Base-by-base conservation (phyloP, 176 grass and related monocot genomes). In the Paspalum vaginatum region DNA sequence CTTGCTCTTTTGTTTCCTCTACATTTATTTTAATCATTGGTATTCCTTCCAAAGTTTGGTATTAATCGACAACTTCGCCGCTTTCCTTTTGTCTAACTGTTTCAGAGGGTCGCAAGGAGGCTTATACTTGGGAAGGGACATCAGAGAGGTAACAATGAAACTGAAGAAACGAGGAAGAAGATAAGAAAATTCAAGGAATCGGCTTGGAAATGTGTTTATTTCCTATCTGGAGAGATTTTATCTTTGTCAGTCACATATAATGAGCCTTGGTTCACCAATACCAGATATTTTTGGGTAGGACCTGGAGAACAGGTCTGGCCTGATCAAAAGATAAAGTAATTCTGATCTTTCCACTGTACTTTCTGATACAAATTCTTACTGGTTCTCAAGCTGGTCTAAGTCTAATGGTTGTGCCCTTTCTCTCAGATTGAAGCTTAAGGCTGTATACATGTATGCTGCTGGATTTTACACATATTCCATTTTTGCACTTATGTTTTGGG, bases 401-500 rank as follows among this genome's bases (percentile, higher is more conserved):
- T 86, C 70, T 86, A 75, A 81, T 11, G 21, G 32, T 75, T 84
- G 51, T 20, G 24, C 43, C 44, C 7, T 79, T 91, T 9, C 70
- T 20, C 13, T 51, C 81, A 95, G 92, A 83, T 89, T 89, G 27
- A 91, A 91, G 86, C 89, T 91, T 66, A 95, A 87, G 87, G 83
- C 81, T 70, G 89, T 91, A 15, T 95, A 95, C 78, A 95, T 95
- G 92, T 95, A 91, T 68, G 89, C 59, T 87, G 89, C 89, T 87
- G 92, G 92, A 72, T 95, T 95, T 81, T 95, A 95, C 55, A 75
- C 85, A 68, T 87, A 95, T 80, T 95, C 92, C 41, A 95, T 95
- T 84, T 95, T 95, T 87, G 92, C 92, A 61, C 92, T 95, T 51
- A 26, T 95, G 84, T 95, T 91, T 71, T 95, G 92, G 92, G 92